These are phyloP conservation scores for Lecanicillium sp. DNA, from an alignment of 2,329 filamentous ascomycete species.

Conservation along the genomic window DNA sequence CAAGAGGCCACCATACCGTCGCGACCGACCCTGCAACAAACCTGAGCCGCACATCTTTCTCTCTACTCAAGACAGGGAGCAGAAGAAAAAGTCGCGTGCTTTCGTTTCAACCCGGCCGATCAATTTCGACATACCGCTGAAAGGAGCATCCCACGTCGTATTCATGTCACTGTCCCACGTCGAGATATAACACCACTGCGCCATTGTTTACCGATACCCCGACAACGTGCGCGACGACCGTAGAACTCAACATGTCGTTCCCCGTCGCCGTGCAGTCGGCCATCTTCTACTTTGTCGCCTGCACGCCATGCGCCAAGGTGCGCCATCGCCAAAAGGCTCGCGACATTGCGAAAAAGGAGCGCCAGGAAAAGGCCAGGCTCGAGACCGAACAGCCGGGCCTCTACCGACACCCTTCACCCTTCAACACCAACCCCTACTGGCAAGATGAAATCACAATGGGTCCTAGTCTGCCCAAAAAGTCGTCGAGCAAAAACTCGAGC, in stretches of 20 bases:
- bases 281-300: slow-evolving; percentile 71
- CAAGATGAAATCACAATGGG: slow-evolving; percentile 78
- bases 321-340: slow-evolving; percentile 64
- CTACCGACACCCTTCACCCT: slow-evolving; percentile 76
- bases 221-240: not conserved
- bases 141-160: not conserved
- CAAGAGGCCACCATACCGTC: no score
- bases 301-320: slow-evolving; percentile 70
- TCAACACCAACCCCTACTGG: slow-evolving; percentile 86
- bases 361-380: slow-evolving; percentile 54
- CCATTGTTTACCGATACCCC: not conserved
- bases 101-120: not conserved
- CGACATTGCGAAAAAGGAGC: slow-evolving; percentile 62
- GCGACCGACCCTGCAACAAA: no score
- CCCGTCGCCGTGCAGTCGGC: slow-evolving; percentile 64
- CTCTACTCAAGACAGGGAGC: no score
- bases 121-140: not conserved
- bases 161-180: not conserved
- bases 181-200: not conserved
- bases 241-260: slow-evolving; percentile 36
- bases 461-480: slow-evolving; percentile 63
- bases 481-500: slow-evolving; percentile 50
- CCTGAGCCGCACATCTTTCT: no score
- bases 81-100: no score
- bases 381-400: slow-evolving; percentile 64